These are phyloP conservation scores for Apostasia ramifera DNA, from an alignment of 106 monocot genomes.

Conservation along the genomic window DNA sequence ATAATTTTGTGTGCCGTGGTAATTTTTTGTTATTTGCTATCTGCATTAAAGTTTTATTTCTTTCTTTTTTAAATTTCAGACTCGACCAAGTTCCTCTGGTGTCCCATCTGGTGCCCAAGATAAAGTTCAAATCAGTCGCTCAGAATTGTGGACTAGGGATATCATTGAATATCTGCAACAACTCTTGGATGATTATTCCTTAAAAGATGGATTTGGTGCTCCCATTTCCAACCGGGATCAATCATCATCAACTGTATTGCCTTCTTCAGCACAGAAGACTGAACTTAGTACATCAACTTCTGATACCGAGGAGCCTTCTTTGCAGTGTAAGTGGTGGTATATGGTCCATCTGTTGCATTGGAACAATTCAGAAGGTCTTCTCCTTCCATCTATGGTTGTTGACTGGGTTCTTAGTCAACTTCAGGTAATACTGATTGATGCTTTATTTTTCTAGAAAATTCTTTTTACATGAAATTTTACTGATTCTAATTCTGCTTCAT, in stretches of 20 bases:
- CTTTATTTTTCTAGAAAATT: not conserved
- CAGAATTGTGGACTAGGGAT: constrained; percentile 90
- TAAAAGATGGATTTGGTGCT: constrained; percentile 57
- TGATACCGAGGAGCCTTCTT: constrained; percentile 54
- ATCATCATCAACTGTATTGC: constrained; percentile 26
- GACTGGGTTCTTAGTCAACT: constrained; percentile 78
- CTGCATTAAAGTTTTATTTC: not conserved
- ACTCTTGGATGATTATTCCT: constrained; percentile 76
- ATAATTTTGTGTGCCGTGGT: not conserved
- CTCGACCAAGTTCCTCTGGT: constrained; percentile 38
- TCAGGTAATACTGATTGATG: constrained; percentile 43
- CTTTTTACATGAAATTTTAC: not conserved
- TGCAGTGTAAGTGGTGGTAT: constrained; percentile 79
- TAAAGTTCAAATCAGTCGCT: constrained; percentile 60
- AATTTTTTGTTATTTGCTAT: too few species aligned
- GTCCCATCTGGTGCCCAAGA: constrained; percentile 53
- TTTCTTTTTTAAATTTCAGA: constrained; percentile 11
- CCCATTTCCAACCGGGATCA: constrained; percentile 33
- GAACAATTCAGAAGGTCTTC: constrained; percentile 78
- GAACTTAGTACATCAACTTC: constrained; percentile 23
- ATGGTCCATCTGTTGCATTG: constrained; percentile 72
- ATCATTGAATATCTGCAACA: constrained; percentile 78
- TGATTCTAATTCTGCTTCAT: constrained; percentile 9
- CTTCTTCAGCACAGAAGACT: constrained; percentile 28
- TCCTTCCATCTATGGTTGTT: constrained; percentile 66